Evolutionary conservation across 2,329 filamentous ascomycete species (phyloP).

Genomic region (Neurospora crassa): DNA sequence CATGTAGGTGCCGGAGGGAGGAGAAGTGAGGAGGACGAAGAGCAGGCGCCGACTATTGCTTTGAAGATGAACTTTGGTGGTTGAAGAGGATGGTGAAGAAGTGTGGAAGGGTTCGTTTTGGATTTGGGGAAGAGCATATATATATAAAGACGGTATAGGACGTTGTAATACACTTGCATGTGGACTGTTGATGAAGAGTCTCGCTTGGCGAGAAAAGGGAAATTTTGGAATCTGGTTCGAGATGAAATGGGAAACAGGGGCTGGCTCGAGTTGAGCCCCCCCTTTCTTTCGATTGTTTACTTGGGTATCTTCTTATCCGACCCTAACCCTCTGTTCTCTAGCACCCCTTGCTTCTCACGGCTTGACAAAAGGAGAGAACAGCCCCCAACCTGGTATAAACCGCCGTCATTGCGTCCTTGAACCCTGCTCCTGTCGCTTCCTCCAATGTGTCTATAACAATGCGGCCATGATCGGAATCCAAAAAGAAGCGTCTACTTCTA

Average conservation of each 20-base stretch:
- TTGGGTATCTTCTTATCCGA: neutral
- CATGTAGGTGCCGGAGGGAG: neutral
- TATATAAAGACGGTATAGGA: neutral
- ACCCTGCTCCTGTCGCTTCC: neutral
- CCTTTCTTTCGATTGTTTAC: neutral
- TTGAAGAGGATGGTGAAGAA: constrained; percentile 10
- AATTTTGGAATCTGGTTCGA: neutral
- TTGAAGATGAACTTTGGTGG: constrained; percentile 86
- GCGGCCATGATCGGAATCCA: neutral
- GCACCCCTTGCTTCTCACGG: neutral
- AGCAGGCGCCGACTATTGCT: constrained; percentile 71
- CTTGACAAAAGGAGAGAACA: neutral
- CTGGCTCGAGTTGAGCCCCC: neutral
- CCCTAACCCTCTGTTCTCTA: neutral
- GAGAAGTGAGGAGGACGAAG: constrained; percentile 29
- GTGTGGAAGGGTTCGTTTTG: neutral
- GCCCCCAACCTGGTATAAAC: neutral
- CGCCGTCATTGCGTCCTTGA: neutral
- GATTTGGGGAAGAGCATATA: neutral
- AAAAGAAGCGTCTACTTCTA: constrained; percentile 17
- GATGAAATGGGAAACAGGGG: neutral
- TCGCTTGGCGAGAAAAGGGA: neutral
- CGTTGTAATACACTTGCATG: neutral
- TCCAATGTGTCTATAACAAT: neutral
- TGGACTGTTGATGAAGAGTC: neutral